Evolutionary conservation across 2,329 filamentous ascomycete genomes (phyloP), one percentile per base, ranked within the genome.

Genomic region (Xylaria hypoxylon): DNA sequence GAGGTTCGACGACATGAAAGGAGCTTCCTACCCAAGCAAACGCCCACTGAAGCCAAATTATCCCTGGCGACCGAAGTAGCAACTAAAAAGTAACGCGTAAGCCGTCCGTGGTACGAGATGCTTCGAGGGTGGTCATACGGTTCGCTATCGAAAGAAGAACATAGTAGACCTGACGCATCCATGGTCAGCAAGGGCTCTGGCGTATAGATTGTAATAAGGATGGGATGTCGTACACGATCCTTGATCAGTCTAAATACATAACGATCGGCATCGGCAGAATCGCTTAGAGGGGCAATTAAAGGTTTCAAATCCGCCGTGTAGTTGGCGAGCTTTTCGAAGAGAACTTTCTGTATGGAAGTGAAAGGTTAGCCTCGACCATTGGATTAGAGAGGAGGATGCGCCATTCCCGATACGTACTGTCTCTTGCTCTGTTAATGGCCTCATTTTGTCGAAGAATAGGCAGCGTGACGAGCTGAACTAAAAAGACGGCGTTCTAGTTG

Each of bases 281-380:
- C 85, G 75, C 90, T 87, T 68, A 92, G 83, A 10, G 91, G 90
- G 53, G 90, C 88, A 74, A 95, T 93, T 72, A 97, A 87, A 80
- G 93, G 90, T 80, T 94, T 95, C 73, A 97, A 87, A 19, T 87
- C 88, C 72, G 94, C 94, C 26, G 92, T 96, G 84, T 98, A 99
- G 80, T 94, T 92, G 65, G 96, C 96, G 45, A 99, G 89, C 84
- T 98, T 97, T 73, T 90, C 88, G 80, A 97, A 96, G 74, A 97
- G 89, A 1, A 91, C 92, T 79, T 92, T 89, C 65, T 71, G 19
- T 19, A 22, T 5, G 22, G 24, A 51, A 44, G 31, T 61, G 15
- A 24, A 22, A 6, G 4, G 52, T 66, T 45, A 61, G 59, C n/a
- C 11, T 60, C 24, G 13, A 10, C 22, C 0, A 38, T 40, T 44